Evolutionary conservation across 305 asterid species (phyloP).

Genomic region (Fraxinus ornus): DNA sequence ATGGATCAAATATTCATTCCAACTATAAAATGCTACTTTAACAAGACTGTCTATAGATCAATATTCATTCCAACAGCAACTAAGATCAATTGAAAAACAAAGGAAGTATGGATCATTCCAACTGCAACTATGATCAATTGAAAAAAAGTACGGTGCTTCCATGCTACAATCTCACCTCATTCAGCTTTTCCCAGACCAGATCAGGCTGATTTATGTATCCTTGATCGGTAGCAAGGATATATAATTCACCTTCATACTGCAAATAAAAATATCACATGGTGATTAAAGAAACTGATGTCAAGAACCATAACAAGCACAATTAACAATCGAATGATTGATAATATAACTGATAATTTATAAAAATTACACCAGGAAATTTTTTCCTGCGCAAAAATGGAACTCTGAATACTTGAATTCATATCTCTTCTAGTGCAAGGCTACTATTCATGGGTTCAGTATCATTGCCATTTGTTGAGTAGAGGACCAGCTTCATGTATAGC

Average conservation of each 20-base stretch:
- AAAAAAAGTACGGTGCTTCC: neutral
- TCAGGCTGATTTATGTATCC: slow-evolving; percentile 89
- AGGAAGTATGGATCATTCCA: neutral
- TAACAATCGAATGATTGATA: slow-evolving; percentile 8
- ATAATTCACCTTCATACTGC: slow-evolving; percentile 90
- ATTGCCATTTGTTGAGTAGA: neutral
- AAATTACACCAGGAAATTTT: neutral
- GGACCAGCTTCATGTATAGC: neutral
- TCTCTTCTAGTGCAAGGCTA: neutral
- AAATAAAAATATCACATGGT: slow-evolving; percentile 35
- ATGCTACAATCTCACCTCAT: slow-evolving; percentile 60
- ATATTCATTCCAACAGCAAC: neutral
- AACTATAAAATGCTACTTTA: neutral
- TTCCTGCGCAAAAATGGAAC: neutral
- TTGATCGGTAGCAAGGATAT: slow-evolving; percentile 90
- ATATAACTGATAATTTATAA: neutral
- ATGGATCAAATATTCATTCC: neutral
- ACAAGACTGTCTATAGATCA: neutral
- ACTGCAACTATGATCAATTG: slow-evolving; percentile 12
- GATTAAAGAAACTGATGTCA: slow-evolving; percentile 21
- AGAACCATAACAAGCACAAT: slow-evolving; percentile 16
- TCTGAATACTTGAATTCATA: neutral
- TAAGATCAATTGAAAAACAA: slow-evolving; percentile 13
- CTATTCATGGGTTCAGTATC: neutral
- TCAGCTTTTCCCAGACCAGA: slow-evolving; percentile 94